These are phyloP conservation scores for Chrysopogon serrulatus DNA, from an alignment of 176 grass and related monocot genomes.

Conservation along the genomic window DNA sequence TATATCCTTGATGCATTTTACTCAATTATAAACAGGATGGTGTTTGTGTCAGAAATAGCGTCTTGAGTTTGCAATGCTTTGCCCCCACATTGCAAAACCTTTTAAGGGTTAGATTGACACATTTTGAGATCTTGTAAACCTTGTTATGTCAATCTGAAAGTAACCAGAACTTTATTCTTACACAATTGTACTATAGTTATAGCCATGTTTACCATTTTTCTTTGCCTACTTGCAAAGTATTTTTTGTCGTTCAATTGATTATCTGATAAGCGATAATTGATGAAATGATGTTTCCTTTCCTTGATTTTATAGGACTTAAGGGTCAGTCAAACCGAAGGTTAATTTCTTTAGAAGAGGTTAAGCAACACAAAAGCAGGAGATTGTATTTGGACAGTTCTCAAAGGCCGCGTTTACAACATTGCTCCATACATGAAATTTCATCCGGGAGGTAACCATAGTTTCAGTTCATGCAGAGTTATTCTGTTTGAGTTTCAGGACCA, in stretches of 20 bases:
- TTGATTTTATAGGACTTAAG: conserved; percentile 57
- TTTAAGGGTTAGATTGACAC: background rate
- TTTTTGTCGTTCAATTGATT: background rate
- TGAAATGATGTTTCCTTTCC: background rate
- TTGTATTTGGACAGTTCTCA: conserved; percentile 88
- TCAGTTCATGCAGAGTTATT: background rate
- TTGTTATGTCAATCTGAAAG: background rate
- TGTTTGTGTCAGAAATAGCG: background rate
- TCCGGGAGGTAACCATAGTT: conserved; percentile 65
- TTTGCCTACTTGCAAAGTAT: background rate
- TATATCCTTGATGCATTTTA: background rate
- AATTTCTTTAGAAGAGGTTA: conserved; percentile 83
- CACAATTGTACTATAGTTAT: background rate
- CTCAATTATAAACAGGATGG: background rate
- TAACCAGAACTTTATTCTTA: background rate
- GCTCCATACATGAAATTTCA: conserved; percentile 97
- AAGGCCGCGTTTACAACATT: conserved; percentile 92
- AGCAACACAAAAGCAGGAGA: conserved; percentile 79
- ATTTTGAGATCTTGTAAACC: background rate
- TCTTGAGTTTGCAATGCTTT: background rate
- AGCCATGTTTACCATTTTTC: background rate
- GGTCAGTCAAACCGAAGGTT: conserved; percentile 64
- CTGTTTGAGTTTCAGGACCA: background rate
- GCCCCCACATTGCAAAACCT: background rate
- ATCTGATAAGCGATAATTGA: background rate